Evolutionary conservation across 2,329 filamentous ascomycete species (phyloP).

Genomic region (Drechslerella dactyloides): DNA sequence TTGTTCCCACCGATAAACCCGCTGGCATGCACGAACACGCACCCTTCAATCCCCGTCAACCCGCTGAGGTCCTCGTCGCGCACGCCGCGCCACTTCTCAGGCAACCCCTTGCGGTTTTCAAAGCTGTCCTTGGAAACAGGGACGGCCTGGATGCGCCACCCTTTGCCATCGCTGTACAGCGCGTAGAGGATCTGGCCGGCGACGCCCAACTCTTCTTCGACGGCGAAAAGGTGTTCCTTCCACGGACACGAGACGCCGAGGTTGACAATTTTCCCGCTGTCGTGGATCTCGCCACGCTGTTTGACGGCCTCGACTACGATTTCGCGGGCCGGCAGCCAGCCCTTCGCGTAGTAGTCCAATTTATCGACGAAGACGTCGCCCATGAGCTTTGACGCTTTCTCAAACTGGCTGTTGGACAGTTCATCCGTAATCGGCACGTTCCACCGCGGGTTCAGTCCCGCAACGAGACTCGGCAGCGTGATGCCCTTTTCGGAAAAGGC

Average conservation of each 20-base stretch:
- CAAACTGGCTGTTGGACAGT: slow-evolving; percentile 81
- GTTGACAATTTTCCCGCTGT: slow-evolving; percentile 79
- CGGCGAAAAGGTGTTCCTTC: slow-evolving; percentile 92
- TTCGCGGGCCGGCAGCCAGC: slow-evolving; percentile 86
- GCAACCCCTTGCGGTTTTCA: slow-evolving; percentile 86
- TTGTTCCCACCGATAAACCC: slow-evolving; percentile 97
- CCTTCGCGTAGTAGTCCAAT: slow-evolving; percentile 73
- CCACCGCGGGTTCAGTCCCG: slow-evolving; percentile 78
- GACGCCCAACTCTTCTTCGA: slow-evolving; percentile 70
- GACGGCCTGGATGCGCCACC: slow-evolving; percentile 93
- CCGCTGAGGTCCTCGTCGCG: slow-evolving; percentile 83
- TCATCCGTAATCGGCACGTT: slow-evolving; percentile 71
- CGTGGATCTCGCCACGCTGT: slow-evolving; percentile 70
- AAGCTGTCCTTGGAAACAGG: slow-evolving; percentile 84
- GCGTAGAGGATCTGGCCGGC: slow-evolving; percentile 74
- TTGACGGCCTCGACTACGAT: slow-evolving; percentile 78
- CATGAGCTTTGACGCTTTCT: slow-evolving; percentile 77
- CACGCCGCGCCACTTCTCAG: slow-evolving; percentile 89
- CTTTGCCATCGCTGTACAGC: slow-evolving; percentile 80
- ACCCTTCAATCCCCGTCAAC: slow-evolving; percentile 71
- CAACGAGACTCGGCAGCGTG: slow-evolving; percentile 81
- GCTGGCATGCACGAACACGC: slow-evolving; percentile 90
- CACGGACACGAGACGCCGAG: slow-evolving; percentile 84
- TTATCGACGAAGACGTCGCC: slow-evolving; percentile 86
- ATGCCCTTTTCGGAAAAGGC: slow-evolving; percentile 83